Base-by-base conservation (phyloP, 2,329 filamentous ascomycete species). In the Orbilia javanica region DNA sequence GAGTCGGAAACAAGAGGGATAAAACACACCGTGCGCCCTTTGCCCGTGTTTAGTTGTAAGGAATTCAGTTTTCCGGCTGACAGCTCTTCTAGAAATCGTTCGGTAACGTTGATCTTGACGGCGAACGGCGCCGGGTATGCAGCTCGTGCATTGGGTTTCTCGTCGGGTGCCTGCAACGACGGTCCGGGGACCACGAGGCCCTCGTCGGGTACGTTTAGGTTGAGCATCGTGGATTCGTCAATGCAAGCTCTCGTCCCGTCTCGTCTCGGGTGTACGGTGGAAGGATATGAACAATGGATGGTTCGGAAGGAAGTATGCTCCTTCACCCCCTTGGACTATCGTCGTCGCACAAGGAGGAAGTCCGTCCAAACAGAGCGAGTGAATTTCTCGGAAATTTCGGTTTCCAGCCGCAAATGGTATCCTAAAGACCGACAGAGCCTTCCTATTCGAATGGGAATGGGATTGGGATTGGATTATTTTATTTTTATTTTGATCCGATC, bases 1-100 rank as follows among this genome's bases (percentile, higher is more conserved):
- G 74, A 57, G 66, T 67, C 52, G 67, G 67, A 72, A 72, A 72
- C 57, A 60, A 72, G 53, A 72, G 74, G 57, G 27, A 42, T 48
- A 78, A 72, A 72, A 78, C 74, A 78, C 74, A 78, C 74, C 74
- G 62, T 78, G 60, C 67, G 74, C 63, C 74, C 74, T 71, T 78
- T 78, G 36, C 74, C 74, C 22, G 74, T 78, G 67, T 78, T 60
- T 67, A 78, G 74, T 68, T 67, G 60, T 63, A 78, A 52, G 25
- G 67, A 66, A 29, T 71, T 78, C 63, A 57, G 62, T 44, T 78
- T 78, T 39, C 74, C 74, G 25, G 67, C 63, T 18, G 67, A 78
- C 42, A 78, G 52, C 63, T 78, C 74, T 69, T 78, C 74, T 27
- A 78, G 55, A 44, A 78, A 78, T 66, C 74, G 67, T 29, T 78